phyloP scores from a whole-genome alignment of 768 basidiomycete genomes.

The Hypsizygus marmoreus region DNA sequence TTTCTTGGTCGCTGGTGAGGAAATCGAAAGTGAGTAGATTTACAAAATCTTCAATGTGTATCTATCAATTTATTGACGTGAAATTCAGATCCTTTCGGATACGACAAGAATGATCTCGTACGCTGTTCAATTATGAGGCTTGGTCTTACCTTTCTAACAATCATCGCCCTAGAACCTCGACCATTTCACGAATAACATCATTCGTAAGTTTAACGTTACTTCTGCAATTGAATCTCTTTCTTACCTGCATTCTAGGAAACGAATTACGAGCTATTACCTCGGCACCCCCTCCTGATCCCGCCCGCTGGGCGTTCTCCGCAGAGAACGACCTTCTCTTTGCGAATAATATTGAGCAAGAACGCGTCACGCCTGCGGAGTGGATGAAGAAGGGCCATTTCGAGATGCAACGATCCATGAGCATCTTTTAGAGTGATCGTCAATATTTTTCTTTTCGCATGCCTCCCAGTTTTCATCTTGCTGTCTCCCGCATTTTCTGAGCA shows the following conservation, averaged over 20 bases:
- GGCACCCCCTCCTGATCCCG: conserved; percentile 57
- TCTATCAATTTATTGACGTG: conserved; percentile 1
- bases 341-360: conserved; percentile 34
- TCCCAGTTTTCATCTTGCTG: too few species aligned
- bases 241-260: conserved; percentile 38
- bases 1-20: conserved; percentile 72
- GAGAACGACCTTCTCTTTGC: conserved; percentile 62
- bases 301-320: conserved; percentile 59
- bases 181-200: conserved; percentile 71
- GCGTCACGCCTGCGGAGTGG: conserved; percentile 58
- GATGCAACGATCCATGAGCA: conserved; percentile 44
- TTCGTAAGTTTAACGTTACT: conserved; percentile 37
- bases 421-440: conserved; percentile 10
- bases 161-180: conserved; percentile 52
- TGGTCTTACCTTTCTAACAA: neutral
- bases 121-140: conserved; percentile 19
- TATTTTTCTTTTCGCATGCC: too few species aligned
- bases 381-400: conserved; percentile 45
- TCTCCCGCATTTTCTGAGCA: too few species aligned
- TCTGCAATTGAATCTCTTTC: conserved; percentile 2
- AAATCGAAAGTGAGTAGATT: conserved; percentile 65
- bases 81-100: conserved; percentile 50
- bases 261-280: conserved; percentile 67
- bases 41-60: conserved; percentile 3
- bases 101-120: conserved; percentile 75